Base-by-base conservation (phyloP, 1,284 basidiomycete species). In the Moniliella sp. region DNA sequence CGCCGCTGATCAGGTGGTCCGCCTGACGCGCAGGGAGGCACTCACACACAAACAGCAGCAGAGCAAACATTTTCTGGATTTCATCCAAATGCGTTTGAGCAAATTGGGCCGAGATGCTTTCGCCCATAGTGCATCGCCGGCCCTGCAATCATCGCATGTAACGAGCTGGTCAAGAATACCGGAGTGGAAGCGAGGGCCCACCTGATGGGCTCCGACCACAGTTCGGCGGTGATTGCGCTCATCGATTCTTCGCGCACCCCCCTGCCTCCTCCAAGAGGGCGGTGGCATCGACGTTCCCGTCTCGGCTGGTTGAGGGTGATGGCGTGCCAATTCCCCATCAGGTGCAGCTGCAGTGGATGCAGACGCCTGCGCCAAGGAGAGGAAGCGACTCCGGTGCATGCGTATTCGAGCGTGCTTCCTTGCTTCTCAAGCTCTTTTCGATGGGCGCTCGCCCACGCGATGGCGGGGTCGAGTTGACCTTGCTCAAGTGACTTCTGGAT, bases 41-140 rank as follows among this genome's bases (percentile, higher is more conserved):
- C n/a, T n/a, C n/a, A n/a, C n/a, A 77, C 15, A 80, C 66, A 59
- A 73, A 88, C 5, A 72, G 64, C 12, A 79, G 62, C 37, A 78
- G 75, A 13, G 74, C 68, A 61, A 81, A 69, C n/a, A 97, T 69
- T 5, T 75, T 69, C 33, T 71, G 69, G 41, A 88, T 73, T 43
- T 81, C 78, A 2, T 61, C 45, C 18, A 67, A 65, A 49, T 77
- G 72, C 40, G 42, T 27, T 46, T 43, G 8, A 32, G 32, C 15
- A 60, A 83, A 80, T 1, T 69, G 66, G 18, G 69, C 65, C n/a
- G 39, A 94, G 68, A 67, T 71, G 37, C 53, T 63, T 27, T 64
- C 74, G 50, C 11, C 78, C 80, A 61, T 94, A 94, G 1, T 64
- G 61, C 27, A 88, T 66, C 1, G 82, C 82, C 8, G 32, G 27